phyloP scores from a whole-genome alignment of 1,284 basidiomycete species.

The Rhodotorula glutinis region DNA sequence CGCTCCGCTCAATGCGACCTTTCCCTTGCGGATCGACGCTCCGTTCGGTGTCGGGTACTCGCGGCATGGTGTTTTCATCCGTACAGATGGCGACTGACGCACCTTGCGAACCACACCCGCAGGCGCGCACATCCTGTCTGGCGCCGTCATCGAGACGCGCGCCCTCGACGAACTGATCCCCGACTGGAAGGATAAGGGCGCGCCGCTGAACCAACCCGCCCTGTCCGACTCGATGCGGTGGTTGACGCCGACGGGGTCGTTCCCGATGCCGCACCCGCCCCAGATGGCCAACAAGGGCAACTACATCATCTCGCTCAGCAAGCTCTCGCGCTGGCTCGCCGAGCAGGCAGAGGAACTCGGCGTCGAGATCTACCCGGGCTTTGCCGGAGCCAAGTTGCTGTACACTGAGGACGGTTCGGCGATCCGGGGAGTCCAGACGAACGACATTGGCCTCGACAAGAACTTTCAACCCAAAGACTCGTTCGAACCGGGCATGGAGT shows the following conservation, averaged over 20 bases:
- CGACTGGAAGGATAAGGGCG: conserved; percentile 66
- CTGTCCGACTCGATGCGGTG: conserved; percentile 81
- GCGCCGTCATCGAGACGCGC: conserved; percentile 89
- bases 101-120: background rate
- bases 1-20: background rate
- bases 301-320: conserved; percentile 87
- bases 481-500: conserved; percentile 97
- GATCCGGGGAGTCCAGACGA: conserved; percentile 83
- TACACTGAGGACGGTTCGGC: conserved; percentile 65
- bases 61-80: too few relatives aligned
- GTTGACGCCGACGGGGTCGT: conserved; percentile 66
- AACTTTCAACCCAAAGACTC: conserved; percentile 74
- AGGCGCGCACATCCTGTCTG: conserved; percentile 95
- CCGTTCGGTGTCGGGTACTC: too few relatives aligned
- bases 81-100: background rate
- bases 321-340: conserved; percentile 85
- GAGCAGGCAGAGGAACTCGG: conserved; percentile 81
- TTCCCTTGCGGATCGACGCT: background rate
- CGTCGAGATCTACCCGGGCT: conserved; percentile 96
- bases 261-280: conserved; percentile 92
- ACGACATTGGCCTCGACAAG: conserved; percentile 89
- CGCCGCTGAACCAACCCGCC: conserved; percentile 72
- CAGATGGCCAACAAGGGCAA: conserved; percentile 96
- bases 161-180: conserved; percentile 91
- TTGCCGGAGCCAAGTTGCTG: conserved; percentile 81